A percentile compares a stretch with the other conserved stretches of the same genome.
Evolutionary conservation across 1,284 basidiomycete species (phyloP).

Genomic region (Xerocomus cyaneibrunnescens): DNA sequence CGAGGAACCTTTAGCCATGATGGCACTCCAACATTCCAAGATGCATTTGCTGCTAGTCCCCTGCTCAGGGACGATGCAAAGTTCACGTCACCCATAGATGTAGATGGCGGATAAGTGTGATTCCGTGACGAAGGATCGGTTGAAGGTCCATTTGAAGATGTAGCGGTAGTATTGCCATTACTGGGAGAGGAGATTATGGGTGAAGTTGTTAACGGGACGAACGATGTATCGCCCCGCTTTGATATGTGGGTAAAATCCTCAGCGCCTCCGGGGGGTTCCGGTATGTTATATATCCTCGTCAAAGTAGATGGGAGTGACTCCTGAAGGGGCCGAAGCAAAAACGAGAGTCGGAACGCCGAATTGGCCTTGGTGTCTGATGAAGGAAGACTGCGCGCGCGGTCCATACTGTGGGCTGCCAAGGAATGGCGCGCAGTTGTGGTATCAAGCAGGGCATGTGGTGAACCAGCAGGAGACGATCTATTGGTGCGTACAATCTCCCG

Average conservation of each 20-base stretch:
- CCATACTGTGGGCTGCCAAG: conserved; percentile 29
- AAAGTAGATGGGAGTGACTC: conserved; percentile 44
- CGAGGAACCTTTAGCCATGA: conserved; percentile 68
- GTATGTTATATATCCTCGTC: conserved; percentile 30
- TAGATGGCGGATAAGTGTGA: conserved; percentile 80
- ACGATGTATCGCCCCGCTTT: conserved; percentile 52
- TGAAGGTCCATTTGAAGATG: conserved; percentile 11
- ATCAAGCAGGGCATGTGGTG: conserved; percentile 56
- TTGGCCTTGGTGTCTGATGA: conserved; percentile 29
- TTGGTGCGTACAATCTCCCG: conserved; percentile 66
- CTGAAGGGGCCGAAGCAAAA: conserved; percentile 63
- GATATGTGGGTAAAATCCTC: conserved; percentile 74
- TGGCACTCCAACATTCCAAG: conserved; percentile 65
- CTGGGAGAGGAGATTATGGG: conserved; percentile 15
- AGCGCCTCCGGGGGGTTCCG: conserved; percentile 38
- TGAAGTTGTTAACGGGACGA: conserved; percentile 57
- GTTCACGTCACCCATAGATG: conserved; percentile 42
- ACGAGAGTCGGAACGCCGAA: conserved; percentile 58
- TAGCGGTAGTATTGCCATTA: conserved; percentile 11
- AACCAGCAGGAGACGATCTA: conserved; percentile 43
- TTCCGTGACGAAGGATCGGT: conserved; percentile 27
- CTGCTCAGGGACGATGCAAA: conserved; percentile 29
- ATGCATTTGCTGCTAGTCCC: conserved; percentile 30
- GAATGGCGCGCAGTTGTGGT: conserved; percentile 55
- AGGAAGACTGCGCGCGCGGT: conserved; percentile 42